These are phyloP conservation scores for Psilocybe sp. DNA, from an alignment of 768 basidiomycete genomes.

Conservation along the genomic window DNA sequence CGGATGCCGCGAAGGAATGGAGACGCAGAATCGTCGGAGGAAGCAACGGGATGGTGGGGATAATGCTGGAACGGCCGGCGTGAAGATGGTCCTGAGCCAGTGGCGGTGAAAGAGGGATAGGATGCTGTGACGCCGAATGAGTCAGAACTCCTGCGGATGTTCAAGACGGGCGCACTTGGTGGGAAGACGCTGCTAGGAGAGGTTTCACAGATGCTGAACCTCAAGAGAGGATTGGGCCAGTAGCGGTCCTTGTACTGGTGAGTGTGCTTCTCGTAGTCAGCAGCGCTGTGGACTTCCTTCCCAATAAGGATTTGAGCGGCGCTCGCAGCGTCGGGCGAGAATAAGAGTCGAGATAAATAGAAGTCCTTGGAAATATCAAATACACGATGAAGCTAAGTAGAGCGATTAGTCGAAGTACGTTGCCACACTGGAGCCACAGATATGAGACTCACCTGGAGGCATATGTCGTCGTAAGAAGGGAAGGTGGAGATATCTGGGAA, in stretches of 20 bases:
- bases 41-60: too few relatives aligned
- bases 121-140: background rate
- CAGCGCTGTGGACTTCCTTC: constrained; percentile 52
- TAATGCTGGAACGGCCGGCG: too few relatives aligned
- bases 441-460: constrained; percentile 51
- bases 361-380: constrained; percentile 61
- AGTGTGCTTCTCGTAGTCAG: constrained; percentile 55
- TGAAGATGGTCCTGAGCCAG: too few relatives aligned
- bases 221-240: constrained; percentile 60
- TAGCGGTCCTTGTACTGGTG: constrained; percentile 45
- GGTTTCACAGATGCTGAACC: constrained; percentile 56
- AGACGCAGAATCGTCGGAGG: too few relatives aligned
- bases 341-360: constrained; percentile 66
- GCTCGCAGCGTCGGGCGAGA: constrained; percentile 58
- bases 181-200: constrained; percentile 30
- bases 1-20: too few relatives aligned
- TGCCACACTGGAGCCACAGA: background rate
- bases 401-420: constrained; percentile 21
- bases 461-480: constrained; percentile 61
- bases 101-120: too few relatives aligned
- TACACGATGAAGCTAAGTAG: constrained; percentile 60
- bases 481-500: constrained; percentile 52
- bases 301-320: constrained; percentile 59
- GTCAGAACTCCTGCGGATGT: background rate
- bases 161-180: constrained; percentile 14